phyloP scores from a whole-genome alignment of 495 filamentous ascomycete species.

The Thermochaetoides thermophila region DNA sequence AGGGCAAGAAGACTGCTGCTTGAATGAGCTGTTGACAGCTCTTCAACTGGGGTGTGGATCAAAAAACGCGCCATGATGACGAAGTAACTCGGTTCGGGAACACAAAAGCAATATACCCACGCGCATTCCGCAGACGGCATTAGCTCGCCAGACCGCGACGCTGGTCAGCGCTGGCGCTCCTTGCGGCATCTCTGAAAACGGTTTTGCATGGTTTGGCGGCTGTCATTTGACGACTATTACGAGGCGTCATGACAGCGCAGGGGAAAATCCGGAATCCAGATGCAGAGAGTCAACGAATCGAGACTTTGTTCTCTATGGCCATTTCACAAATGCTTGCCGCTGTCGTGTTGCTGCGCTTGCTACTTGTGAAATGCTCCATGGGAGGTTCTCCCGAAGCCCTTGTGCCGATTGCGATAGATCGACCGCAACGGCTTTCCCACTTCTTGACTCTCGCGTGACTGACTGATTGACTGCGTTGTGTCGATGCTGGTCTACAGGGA shows the following conservation, averaged over 20 bases:
- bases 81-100: conserved; percentile 5
- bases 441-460: conserved; percentile 5
- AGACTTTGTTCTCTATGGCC: conserved; percentile 43
- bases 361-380: conserved; percentile 53
- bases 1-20: conserved; percentile 20
- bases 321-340: conserved; percentile 36
- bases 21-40: background rate
- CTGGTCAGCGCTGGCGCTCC: conserved; percentile 18
- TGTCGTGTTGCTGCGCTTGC: conserved; percentile 24
- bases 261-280: conserved; percentile 16
- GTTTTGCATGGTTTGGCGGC: conserved; percentile 10
- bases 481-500: conserved; percentile 5
- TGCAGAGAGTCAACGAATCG: conserved; percentile 21
- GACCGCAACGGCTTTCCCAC: no score
- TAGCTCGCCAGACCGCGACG: no score
- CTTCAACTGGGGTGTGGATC: no score
- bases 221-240: conserved; percentile 5
- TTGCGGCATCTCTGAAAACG: conserved; percentile 11
- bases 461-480: conserved; percentile 4
- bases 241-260: conserved; percentile 7
- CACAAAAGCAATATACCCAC: conserved; percentile 11
- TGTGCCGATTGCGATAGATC: no score
- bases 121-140: no score
- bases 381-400: conserved; percentile 46
- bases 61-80: conserved; percentile 8